Percentiles rank a stretch among this genome's conserved stretches.
phyloP scores from a whole-genome alignment of 768 basidiomycete genomes.

The Mycena albidolilacea region DNA sequence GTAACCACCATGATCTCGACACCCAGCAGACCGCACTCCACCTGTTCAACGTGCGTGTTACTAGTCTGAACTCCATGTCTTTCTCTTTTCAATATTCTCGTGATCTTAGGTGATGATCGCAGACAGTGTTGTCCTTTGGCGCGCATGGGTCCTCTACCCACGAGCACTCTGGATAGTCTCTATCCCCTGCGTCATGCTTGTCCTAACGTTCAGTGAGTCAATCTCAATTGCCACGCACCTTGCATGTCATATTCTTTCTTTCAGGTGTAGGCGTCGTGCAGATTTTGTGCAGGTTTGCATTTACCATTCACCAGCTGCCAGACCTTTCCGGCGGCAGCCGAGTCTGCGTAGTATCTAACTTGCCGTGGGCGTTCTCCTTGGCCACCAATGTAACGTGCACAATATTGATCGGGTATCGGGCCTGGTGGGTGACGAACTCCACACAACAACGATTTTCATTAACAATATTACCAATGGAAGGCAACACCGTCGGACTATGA shows the following conservation, averaged over 20 bases:
- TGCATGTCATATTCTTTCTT: background rate
- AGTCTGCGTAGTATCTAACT: conserved; percentile 31
- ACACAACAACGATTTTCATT: background rate
- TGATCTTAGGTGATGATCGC: conserved; percentile 9
- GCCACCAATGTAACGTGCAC: conserved; percentile 32
- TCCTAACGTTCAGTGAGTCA: conserved; percentile 13
- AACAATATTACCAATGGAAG: background rate
- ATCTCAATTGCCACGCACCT: too few species aligned
- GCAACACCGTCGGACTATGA: conserved; percentile 23
- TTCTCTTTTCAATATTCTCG: background rate
- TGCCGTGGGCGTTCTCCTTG: conserved; percentile 37
- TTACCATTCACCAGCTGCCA: background rate
- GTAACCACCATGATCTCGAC: background rate
- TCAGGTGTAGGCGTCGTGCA: conserved; percentile 19
- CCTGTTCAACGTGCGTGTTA: conserved; percentile 29
- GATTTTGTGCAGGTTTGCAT: background rate
- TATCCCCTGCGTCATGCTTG: background rate
- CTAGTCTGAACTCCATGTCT: background rate
- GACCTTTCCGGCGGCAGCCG: conserved; percentile 1
- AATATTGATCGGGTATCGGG: background rate
- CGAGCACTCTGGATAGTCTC: background rate
- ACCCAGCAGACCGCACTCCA: conserved; percentile 9
- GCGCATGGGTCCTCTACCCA: conserved; percentile 2
- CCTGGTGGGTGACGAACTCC: conserved; percentile 25
- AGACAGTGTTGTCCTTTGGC: conserved; percentile 26